Conservation (phyloP, 2,329 filamentous ascomycete species). For the Beauveria scarabaeidicola region DNA sequence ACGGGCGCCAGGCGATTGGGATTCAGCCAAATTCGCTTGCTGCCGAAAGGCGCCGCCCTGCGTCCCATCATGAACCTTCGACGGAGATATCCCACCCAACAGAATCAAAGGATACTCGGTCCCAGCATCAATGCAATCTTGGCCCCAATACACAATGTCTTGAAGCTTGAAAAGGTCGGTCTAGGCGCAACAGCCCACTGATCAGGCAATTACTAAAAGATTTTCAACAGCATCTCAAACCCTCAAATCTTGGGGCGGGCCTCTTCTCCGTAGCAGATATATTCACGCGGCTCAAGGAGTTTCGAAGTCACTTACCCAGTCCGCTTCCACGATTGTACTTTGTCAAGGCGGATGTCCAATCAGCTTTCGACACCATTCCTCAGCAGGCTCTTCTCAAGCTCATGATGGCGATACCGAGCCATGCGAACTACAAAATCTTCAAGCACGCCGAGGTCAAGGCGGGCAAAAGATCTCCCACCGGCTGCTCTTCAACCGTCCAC, state of each 20-base stretch:
- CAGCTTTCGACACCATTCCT: conserved; percentile 93
- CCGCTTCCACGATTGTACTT: conserved; percentile 57
- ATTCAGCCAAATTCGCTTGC: conserved; percentile 67
- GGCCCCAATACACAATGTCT: conserved; percentile 63
- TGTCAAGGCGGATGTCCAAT: conserved; percentile 83
- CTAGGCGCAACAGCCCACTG: neutral
- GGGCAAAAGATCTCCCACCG: conserved; percentile 20
- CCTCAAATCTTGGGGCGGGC: conserved; percentile 62
- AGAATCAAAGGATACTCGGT: conserved; percentile 55
- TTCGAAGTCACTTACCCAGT: conserved; percentile 45
- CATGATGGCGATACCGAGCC: conserved; percentile 46
- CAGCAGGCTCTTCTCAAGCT: conserved; percentile 65
- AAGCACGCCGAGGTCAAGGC: conserved; percentile 67
- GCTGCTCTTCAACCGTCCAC: conserved; percentile 13
- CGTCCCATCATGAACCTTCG: conserved; percentile 84
- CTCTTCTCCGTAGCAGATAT: conserved; percentile 78
- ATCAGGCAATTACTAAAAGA: conserved; percentile 12
- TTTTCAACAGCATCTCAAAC: conserved; percentile 31
- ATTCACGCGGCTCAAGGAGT: conserved; percentile 61
- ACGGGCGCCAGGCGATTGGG: conserved; percentile 59
- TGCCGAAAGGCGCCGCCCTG: conserved; percentile 71
- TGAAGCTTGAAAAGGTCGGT: conserved; percentile 69
- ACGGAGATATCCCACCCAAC: conserved; percentile 46
- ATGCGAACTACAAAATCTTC: conserved; percentile 58
- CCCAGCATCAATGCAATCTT: conserved; percentile 44